phyloP scores from a whole-genome alignment of 2,329 filamentous ascomycete genomes.

The Geosmithia flava region DNA sequence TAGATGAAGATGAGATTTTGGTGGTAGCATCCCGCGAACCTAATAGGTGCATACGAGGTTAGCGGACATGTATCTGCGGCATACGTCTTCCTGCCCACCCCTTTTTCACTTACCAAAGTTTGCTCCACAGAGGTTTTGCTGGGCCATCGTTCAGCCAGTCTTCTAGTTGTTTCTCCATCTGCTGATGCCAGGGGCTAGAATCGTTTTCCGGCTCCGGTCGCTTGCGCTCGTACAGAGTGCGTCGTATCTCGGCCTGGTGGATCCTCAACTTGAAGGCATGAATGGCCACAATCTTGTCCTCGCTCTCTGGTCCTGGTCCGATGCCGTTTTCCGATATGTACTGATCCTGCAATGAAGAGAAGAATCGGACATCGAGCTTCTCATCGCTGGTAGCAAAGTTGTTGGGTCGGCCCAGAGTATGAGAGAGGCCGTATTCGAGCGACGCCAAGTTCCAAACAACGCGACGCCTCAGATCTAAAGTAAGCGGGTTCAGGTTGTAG shows the following conservation, averaged over 20 bases:
- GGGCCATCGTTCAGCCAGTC: conserved; percentile 72
- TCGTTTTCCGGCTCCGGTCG: conserved; percentile 64
- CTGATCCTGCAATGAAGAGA: conserved; percentile 68
- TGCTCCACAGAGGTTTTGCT: conserved; percentile 57
- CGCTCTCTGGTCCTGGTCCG: conserved; percentile 54
- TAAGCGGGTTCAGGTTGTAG: conserved; percentile 53
- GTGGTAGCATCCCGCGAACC: conserved; percentile 61
- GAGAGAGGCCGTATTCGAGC: conserved; percentile 81
- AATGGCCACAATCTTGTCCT: conserved; percentile 80
- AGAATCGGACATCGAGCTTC: conserved; percentile 75
- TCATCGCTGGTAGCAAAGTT: conserved; percentile 75
- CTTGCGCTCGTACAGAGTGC: conserved; percentile 78
- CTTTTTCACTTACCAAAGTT: conserved; percentile 55
- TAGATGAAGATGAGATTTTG: conserved; percentile 83
- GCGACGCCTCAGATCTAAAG: conserved; percentile 80
- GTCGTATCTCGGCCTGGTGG: conserved; percentile 76
- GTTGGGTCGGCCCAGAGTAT: conserved; percentile 77
- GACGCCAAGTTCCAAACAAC: conserved; percentile 79
- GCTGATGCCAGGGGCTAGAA: conserved; percentile 72
- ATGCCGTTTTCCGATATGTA: conserved; percentile 73
- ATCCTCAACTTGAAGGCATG: conserved; percentile 90
- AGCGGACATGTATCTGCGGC: background rate
- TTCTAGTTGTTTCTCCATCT: conserved; percentile 68
- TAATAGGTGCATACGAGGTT: conserved; percentile 14
- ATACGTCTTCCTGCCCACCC: background rate